Evolutionary conservation across 805 yeast species (phyloP), one percentile per base, ranked within the genome.

Genomic region (Candida succiphila): DNA sequence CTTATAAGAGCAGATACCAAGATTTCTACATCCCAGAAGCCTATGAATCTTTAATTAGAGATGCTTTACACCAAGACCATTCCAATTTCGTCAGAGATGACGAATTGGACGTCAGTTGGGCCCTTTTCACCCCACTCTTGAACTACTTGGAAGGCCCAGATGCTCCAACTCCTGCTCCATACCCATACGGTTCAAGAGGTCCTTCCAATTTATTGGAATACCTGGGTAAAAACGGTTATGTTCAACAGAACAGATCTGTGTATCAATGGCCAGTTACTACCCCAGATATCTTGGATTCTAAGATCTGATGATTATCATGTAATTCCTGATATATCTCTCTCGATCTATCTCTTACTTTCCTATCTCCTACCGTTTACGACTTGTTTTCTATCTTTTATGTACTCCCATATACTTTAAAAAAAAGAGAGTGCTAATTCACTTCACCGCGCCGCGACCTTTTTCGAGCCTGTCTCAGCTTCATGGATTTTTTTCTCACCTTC

Each of bases 61-160:
- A 92, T 60, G 83, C 89, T 42, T 61, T 81, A 53, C 71, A 75
- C 45, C 97, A 94, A 37, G 95, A 88, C 60, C 98, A 92, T 63
- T 83, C 97, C 33, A 89, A 89, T 65, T 92, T 92, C 56, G 97
- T 92, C 23, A 80, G 98, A 64, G 96, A 89, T 55, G 98, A 92
- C 56, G 98, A 92, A 65, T 72, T 92, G 53, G 96, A 88, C 36
- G 77, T 80, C 38, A 80, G 94, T 39, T 92, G 98, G 98, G 70
- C 69, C 46, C 65, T 92, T 38, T 92, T 89, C 67, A 92, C 97
- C 15, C 97, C 97, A 14, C 65, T 92, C 45, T 71, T 92, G 53
- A 65, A 92, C 40, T 68, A 72, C 57, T 66, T 92, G 37, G 97
- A 89, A 61, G 68, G 78, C 30, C 67, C 72, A 31, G 60, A 75